Evolutionary conservation across 192 early-diverging fungal genomes (phyloP), one percentile per base, ranked within the genome.

Genomic region (Diversispora eburnea): DNA sequence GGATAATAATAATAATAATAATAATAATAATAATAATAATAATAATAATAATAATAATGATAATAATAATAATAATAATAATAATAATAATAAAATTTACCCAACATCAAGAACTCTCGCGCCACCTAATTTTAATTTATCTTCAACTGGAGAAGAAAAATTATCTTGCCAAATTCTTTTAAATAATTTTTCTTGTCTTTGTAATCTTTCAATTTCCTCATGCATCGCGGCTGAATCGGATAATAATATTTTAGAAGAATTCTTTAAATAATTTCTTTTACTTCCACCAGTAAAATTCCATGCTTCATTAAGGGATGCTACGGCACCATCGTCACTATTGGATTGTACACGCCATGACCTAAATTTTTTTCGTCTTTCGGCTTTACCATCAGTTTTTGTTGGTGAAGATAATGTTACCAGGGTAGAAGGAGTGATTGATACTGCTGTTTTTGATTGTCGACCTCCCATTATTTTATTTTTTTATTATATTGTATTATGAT

Each of bases 21-120:
- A 15, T 19, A 15, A 56, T 42, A 15, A 42, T 0, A 7, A 4
- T 9, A 0, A 33, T 33, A 33, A 33, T 33, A 33, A 33, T 33
- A 33, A 33, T 22, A 58, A 19, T 22, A 66, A 5, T 20, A 6
- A 8, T 48, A 5, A 47, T 6, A 4, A n/a, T 45, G 12, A 62
- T 15, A 46, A 13, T 0, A 46, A 17, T 19, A 15, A 15, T 19
- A 19, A 56, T 10, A 39, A 52, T 57, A 54, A 42, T 17, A 43
- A n/a, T 56, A 8, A 4, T 47, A 7, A 19, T n/a, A 45, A 12
- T 6, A 56, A 56, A 45, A 58, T 20, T 58, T 73, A 73, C 72
- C 72, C 72, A 19, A 73, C 61, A 42, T 73, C 72, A 10, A 73
- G 25, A 20, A 73, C 59, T 51, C 20, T 58, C 10, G 48, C 46